Percentiles rank a stretch among this genome's conserved stretches.
These are phyloP conservation scores for Clavispora carvajalis DNA, from an alignment of 805 yeast genomes.

Conservation along the genomic window DNA sequence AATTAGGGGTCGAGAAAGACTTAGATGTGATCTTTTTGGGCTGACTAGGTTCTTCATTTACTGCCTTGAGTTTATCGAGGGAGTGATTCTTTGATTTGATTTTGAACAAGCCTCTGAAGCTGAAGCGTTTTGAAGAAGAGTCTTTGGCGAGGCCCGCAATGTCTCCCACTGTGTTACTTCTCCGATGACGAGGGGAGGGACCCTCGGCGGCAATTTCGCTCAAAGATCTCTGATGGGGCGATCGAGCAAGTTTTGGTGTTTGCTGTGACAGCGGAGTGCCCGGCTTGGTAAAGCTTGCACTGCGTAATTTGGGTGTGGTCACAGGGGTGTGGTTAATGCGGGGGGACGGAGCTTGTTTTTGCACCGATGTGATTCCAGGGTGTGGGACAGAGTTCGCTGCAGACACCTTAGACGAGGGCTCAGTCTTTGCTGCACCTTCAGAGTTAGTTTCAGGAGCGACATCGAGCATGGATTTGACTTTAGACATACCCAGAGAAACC, in stretches of 20 bases:
- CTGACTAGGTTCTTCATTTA: slow-evolving; percentile 11
- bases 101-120: slow-evolving; percentile 35
- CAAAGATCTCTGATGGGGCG: not conserved
- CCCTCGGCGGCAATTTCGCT: not conserved
- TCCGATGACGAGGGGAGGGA: not conserved
- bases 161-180: slow-evolving; percentile 9
- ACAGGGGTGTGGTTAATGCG: not conserved
- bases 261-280: not conserved
- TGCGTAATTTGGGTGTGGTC: not conserved
- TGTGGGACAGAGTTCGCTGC: too few relatives aligned
- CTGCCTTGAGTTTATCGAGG: slow-evolving; percentile 8
- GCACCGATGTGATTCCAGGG: not conserved
- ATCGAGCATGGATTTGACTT: not conserved
- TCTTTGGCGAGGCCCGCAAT: slow-evolving; percentile 9
- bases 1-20: slow-evolving; percentile 29
- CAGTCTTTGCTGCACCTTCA: too few relatives aligned
- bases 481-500: too few relatives aligned
- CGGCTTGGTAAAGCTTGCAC: not conserved
- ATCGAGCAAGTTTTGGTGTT: not conserved
- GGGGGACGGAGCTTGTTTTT: not conserved
- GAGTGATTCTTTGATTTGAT: slow-evolving; percentile 30
- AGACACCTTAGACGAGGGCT: too few relatives aligned
- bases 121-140: slow-evolving; percentile 25
- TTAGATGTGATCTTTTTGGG: slow-evolving; percentile 19
- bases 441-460: not conserved